Evolutionary conservation across 352 stramenopile genomes (phyloP).

Genomic region (Globisporangium recalcitrans): DNA sequence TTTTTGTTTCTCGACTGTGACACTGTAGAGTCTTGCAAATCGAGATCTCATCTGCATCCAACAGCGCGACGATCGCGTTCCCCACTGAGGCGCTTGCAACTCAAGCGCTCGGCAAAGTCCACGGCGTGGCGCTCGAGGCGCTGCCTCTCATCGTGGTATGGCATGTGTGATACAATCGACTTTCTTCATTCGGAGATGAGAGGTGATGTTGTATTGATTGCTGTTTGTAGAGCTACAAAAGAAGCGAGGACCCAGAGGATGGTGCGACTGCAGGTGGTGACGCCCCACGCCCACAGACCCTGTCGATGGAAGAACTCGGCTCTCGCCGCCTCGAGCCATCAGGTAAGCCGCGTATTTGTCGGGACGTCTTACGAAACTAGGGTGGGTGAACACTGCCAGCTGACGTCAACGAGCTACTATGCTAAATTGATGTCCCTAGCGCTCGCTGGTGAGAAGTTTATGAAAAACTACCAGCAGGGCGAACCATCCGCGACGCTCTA

Average conservation of each 20-base stretch:
- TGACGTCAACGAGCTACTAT: not conserved
- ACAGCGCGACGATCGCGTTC: conserved; percentile 19
- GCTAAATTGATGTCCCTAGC: conserved; percentile 12
- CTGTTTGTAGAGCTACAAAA: not conserved
- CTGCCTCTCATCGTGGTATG: conserved; percentile 49
- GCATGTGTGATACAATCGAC: not conserved
- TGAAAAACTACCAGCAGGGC: conserved; percentile 64
- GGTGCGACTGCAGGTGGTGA: not conserved
- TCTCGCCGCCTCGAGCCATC: conserved; percentile 8
- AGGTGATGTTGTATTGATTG: not conserved
- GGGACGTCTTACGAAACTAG: not conserved
- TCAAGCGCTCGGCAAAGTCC: conserved; percentile 34
- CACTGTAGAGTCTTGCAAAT: conserved; percentile 14
- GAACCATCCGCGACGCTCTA: conserved; percentile 58
- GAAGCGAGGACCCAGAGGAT: not conserved
- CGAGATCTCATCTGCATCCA: not conserved
- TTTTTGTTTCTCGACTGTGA: not conserved
- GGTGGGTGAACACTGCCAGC: not conserved
- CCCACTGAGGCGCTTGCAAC: conserved; percentile 28
- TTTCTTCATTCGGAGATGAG: not conserved
- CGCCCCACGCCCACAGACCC: not conserved
- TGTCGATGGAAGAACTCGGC: conserved; percentile 9
- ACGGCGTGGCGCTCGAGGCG: conserved; percentile 47
- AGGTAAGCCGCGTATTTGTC: conserved; percentile 1
- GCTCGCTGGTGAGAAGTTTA: conserved; percentile 42